Conservation (phyloP, 768 basidiomycete species). For the Melanogaster broomeanus region DNA sequence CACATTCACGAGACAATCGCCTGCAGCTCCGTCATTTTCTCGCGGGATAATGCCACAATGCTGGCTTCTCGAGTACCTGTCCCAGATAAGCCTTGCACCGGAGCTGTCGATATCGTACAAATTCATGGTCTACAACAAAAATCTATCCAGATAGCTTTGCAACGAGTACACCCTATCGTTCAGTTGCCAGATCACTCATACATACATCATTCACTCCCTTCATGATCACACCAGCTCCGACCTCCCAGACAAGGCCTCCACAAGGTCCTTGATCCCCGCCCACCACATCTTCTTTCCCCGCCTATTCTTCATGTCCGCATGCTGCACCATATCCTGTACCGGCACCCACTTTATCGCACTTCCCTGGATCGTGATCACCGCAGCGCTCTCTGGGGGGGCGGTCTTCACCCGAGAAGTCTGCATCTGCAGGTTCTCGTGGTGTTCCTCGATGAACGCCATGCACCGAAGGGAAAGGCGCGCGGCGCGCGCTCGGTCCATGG, state of each 20-base stretch:
- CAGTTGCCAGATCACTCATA: no score
- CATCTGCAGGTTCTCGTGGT: constrained; percentile 58
- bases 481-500: constrained; percentile 89
- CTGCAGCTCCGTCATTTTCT: no score
- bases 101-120: no score
- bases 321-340: constrained; percentile 77
- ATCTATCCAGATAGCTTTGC: no score
- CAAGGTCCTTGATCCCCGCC: constrained; percentile 64
- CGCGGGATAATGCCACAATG: no score
- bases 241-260: constrained; percentile 72
- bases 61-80: no score
- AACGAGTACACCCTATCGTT: background rate
- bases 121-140: no score
- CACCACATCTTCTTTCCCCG: constrained; percentile 83
- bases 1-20: no score
- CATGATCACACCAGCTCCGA: constrained; percentile 48
- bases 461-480: constrained; percentile 88
- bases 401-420: constrained; percentile 55
- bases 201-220: no score
- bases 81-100: no score
- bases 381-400: constrained; percentile 68
- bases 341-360: constrained; percentile 81
- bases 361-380: constrained; percentile 90
- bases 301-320: constrained; percentile 91
- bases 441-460: constrained; percentile 90